These are phyloP conservation scores for Sporothrix humicola DNA, from an alignment of 2,329 filamentous ascomycete genomes.

Conservation along the genomic window DNA sequence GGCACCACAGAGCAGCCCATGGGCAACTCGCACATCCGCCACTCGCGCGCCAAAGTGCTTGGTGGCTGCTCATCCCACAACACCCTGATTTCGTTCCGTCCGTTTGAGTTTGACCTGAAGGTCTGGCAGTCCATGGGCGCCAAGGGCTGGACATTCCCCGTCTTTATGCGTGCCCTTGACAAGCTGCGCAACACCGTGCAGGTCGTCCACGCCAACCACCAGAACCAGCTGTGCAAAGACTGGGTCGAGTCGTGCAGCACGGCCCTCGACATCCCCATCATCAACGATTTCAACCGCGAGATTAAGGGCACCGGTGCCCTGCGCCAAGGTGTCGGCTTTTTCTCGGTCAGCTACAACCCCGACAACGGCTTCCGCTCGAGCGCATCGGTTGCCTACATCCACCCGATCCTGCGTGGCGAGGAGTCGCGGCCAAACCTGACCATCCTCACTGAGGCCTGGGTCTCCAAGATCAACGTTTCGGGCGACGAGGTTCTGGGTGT, in stretches of 20 bases:
- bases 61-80: slow-evolving; percentile 94
- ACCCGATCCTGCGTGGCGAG: slow-evolving; percentile 83
- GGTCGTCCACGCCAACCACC: slow-evolving; percentile 81
- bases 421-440: slow-evolving; percentile 85
- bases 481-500: slow-evolving; percentile 69
- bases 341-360: slow-evolving; percentile 89
- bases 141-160: slow-evolving; percentile 85
- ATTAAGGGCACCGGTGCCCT: slow-evolving; percentile 76
- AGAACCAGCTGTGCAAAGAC: slow-evolving; percentile 89
- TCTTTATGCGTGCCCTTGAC: slow-evolving; percentile 79
- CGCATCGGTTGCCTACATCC: slow-evolving; percentile 89
- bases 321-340: slow-evolving; percentile 82
- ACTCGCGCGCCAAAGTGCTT: slow-evolving; percentile 89
- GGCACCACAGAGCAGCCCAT: slow-evolving; percentile 87
- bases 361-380: slow-evolving; percentile 84
- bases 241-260: slow-evolving; percentile 83
- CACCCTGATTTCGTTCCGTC: slow-evolving; percentile 89
- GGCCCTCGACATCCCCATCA: slow-evolving; percentile 79
- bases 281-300: slow-evolving; percentile 85
- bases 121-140: slow-evolving; percentile 83
- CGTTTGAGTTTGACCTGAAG: slow-evolving; percentile 86
- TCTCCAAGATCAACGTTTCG: slow-evolving; percentile 76
- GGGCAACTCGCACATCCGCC: slow-evolving; percentile 86
- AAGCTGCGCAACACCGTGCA: slow-evolving; percentile 89
- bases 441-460: slow-evolving; percentile 85